Conservation (phyloP, 208 protist species). For the Leishmania aethiopica region DNA sequence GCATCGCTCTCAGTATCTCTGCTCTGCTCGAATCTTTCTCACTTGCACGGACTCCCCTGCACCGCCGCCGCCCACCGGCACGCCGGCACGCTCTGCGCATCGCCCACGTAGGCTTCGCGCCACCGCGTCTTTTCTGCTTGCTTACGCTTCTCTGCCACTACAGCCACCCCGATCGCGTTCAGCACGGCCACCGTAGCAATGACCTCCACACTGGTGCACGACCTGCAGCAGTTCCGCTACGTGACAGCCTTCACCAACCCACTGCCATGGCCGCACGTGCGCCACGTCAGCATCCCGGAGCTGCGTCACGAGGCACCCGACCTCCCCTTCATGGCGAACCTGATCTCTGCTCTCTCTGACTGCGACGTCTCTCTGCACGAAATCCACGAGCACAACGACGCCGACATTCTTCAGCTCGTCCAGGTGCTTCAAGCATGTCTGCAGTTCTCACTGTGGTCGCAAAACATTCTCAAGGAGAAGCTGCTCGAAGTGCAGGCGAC, state of each 20-base stretch:
- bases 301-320: slow-evolving; percentile 55
- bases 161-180: not conserved
- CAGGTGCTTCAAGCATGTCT: slow-evolving; percentile 66
- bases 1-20: not conserved
- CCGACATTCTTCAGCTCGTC: slow-evolving; percentile 72
- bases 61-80: not conserved
- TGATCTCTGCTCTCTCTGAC: slow-evolving; percentile 48
- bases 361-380: slow-evolving; percentile 35
- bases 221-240: slow-evolving; percentile 63
- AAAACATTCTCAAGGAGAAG: slow-evolving; percentile 73
- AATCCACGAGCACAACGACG: slow-evolving; percentile 39
- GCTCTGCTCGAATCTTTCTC: not conserved
- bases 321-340: slow-evolving; percentile 70
- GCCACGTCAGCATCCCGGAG: slow-evolving; percentile 49
- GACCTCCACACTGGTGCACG: slow-evolving; percentile 34
- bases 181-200: not conserved
- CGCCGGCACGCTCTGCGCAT: not conserved
- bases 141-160: not conserved
- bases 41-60: not conserved
- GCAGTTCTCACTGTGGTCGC: slow-evolving; percentile 87
- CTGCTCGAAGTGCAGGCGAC: slow-evolving; percentile 52
- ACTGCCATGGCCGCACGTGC: slow-evolving; percentile 65
- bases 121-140: not conserved
- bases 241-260: slow-evolving; percentile 14
- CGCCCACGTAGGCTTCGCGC: not conserved